Conservation (phyloP, 2,329 filamentous ascomycete genomes). For the Teratosphaeria destructans region DNA sequence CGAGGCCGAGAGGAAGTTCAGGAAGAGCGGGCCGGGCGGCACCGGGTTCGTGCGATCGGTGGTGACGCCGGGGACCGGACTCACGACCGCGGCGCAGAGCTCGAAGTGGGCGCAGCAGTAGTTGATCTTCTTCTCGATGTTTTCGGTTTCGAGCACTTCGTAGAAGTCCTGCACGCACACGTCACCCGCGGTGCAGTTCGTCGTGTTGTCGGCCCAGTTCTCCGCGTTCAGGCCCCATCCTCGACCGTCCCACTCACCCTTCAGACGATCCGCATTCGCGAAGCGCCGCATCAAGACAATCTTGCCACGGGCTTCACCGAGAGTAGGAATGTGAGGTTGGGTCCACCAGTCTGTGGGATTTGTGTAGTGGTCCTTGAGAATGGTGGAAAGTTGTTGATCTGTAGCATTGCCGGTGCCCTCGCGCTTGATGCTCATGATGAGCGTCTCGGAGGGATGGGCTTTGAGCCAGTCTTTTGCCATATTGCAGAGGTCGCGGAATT, state of each 20-base stretch:
- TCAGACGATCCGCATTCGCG: conserved; percentile 43
- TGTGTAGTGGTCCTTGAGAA: conserved; percentile 62
- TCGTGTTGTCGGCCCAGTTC: conserved; percentile 80
- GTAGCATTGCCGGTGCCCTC: conserved; percentile 75
- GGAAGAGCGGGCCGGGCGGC: conserved; percentile 55
- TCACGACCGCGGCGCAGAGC: conserved; percentile 43
- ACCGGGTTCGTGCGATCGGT: conserved; percentile 31
- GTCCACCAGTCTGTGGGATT: conserved; percentile 63
- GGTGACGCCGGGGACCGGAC: conserved; percentile 30
- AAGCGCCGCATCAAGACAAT: conserved; percentile 81
- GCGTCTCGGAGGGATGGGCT: conserved; percentile 65
- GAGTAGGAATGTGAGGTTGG: conserved; percentile 60
- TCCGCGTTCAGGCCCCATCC: conserved; percentile 51
- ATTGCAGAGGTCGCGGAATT: conserved; percentile 63
- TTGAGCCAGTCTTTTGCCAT: conserved; percentile 61
- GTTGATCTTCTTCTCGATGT: conserved; percentile 71
- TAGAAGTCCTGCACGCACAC: conserved; percentile 93
- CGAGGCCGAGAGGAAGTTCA: conserved; percentile 84
- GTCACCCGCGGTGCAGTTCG: conserved; percentile 60
- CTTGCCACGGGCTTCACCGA: conserved; percentile 71
- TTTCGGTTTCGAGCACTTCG: conserved; percentile 64
- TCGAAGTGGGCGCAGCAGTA: conserved; percentile 66
- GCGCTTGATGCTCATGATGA: conserved; percentile 82
- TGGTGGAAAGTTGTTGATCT: conserved; percentile 66
- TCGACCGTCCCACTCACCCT: conserved; percentile 40